Base-by-base conservation (phyloP, 371 early-diverging fungal species). In the Batrachochytrium dendrobatidis region DNA sequence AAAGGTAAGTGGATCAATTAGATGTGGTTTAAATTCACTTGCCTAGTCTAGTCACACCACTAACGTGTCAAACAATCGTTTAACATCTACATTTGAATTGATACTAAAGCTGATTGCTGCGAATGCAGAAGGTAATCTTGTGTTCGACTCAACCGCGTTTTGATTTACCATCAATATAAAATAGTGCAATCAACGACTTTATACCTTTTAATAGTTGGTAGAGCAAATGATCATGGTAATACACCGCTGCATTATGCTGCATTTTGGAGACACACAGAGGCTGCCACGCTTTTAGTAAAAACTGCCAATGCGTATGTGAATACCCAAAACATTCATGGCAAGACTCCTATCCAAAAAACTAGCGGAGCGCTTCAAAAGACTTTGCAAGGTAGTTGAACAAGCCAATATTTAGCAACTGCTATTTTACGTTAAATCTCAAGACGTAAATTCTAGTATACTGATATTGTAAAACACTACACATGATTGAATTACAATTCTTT, bases 171-270 rank as follows among this genome's bases (percentile, higher is more conserved):
- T 20, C 15, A 39, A 39, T 39, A 20, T 20, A 39, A 20, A 20
- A 20, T 15, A 39, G 15, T 39, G 39, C 15, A 39, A 39, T 15
- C 39, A 20, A 39, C 15, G 39, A 20, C 39, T 20, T 15, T 20
- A 15, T 15, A 20, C 39, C 8, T 54, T 20, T 17, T 20, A 30
- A 8, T 51, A 73, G 76, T 71, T 20, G 70, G 71, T 58, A n/a
- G 34, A 3, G 69, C 72, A 15, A 76, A 76, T 58, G 70, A 71
- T 33, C 71, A 73, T 51, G 76, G 76, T 24, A 76, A 76, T 58
- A 73, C 76, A 1, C 63, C 76, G 0, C 65, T 76, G 28, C 76
- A 76, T 55, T 76, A 76, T 55, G 76, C 74, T 1, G 69, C 68
- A 52, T 71, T 64, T 59, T 69, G 68, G 65, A 50, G 76, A 15